Evolutionary conservation across 192 early-diverging fungal genomes (phyloP).

Genomic region (Helicostylum pulchrum): DNA sequence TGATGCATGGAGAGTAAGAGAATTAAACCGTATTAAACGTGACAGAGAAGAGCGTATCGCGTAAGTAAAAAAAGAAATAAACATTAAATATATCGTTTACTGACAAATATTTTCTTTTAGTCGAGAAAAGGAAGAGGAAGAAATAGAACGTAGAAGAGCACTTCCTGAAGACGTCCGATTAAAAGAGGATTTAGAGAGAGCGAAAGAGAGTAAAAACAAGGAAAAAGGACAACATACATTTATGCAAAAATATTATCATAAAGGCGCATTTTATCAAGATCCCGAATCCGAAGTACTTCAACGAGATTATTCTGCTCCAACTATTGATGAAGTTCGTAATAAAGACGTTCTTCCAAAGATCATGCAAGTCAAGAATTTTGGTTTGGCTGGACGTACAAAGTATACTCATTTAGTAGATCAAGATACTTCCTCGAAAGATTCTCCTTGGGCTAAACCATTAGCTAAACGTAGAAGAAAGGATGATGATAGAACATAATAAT

Average conservation of each 20-base stretch:
- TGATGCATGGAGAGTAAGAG: conserved; percentile 88
- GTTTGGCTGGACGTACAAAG: conserved; percentile 79
- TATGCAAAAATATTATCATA: conserved; percentile 83
- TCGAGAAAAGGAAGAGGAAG: conserved; percentile 69
- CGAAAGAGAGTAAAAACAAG: conserved; percentile 56
- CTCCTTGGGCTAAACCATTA: conserved; percentile 29
- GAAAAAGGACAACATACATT: conserved; percentile 57
- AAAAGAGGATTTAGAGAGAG: conserved; percentile 66
- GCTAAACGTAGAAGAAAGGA: conserved; percentile 13
- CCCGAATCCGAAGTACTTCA: conserved; percentile 53
- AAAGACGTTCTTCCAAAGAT: conserved; percentile 77
- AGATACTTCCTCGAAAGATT: conserved; percentile 60
- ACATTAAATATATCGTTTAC: neutral
- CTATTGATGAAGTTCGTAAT: conserved; percentile 57
- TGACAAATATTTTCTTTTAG: conserved; percentile 25
- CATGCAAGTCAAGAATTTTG: conserved; percentile 93
- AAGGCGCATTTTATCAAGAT: conserved; percentile 81
- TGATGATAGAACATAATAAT: neutral
- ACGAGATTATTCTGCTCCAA: conserved; percentile 70
- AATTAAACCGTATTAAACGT: conserved; percentile 83
- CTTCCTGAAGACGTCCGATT: conserved; percentile 84
- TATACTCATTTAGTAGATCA: conserved; percentile 83
- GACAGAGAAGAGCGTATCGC: conserved; percentile 74
- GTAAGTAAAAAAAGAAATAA: conserved; percentile 35
- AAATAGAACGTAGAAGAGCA: conserved; percentile 73